phyloP scores from a whole-genome alignment of 2,329 filamentous ascomycete genomes.

The Aspergillus costaricaensis region DNA sequence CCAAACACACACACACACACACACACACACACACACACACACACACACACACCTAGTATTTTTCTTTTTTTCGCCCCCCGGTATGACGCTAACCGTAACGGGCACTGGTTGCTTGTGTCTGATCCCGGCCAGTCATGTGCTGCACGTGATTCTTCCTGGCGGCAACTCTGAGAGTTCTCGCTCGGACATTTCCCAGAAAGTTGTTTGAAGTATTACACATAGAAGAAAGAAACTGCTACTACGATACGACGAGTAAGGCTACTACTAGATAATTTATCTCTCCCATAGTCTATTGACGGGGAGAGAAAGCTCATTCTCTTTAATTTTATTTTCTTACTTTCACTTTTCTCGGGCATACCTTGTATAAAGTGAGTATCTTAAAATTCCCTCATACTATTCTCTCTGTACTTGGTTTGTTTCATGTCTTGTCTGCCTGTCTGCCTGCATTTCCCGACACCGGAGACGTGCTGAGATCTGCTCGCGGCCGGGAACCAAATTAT shows the following conservation, averaged over 20 bases:
- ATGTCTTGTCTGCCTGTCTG: neutral
- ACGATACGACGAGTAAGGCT: neutral
- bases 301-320: neutral
- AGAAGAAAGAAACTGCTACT: neutral
- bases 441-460: constrained; percentile 20
- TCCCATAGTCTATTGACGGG: too few relatives aligned
- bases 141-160: constrained; percentile 9
- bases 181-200: neutral
- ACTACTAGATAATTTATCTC: too few relatives aligned
- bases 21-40: too few relatives aligned
- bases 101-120: neutral
- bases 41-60: too few relatives aligned
- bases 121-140: constrained; percentile 8
- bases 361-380: too few relatives aligned
- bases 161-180: neutral
- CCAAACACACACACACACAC: too few relatives aligned
- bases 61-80: neutral
- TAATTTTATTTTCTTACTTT: neutral
- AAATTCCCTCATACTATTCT: neutral
- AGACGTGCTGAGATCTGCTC: constrained; percentile 20
- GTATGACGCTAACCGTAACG: neutral
- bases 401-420: neutral
- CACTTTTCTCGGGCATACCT: neutral
- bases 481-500: constrained; percentile 1
- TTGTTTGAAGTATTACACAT: neutral